Base-by-base conservation (phyloP, 1,139 yeast genomes). In the Scheffersomyces insectosa region DNA sequence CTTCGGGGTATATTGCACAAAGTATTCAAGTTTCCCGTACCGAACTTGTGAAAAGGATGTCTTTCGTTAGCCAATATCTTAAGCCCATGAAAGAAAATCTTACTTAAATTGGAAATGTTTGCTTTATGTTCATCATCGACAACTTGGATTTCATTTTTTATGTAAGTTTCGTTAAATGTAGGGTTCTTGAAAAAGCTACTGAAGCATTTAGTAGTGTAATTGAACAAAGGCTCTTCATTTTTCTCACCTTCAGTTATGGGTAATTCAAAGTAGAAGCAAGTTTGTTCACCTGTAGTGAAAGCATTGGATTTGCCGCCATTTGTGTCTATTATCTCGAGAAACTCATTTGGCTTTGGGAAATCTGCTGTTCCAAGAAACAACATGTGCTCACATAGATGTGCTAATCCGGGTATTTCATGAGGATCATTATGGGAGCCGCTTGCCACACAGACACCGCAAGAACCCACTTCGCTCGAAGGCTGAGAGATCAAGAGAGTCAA, bases 311-410 rank as follows among this genome's bases (percentile, higher is more conserved):
- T 51, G 1, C 93, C 93, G 12, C 85, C 83, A 37, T 71, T 61
- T 15, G 67, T 57, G 3, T 71, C 55, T 1, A 84, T 54, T 5
- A 62, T 48, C 13, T 73, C 73, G 40, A 75, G 73, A 45, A 80
- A 79, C 16, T 60, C 56, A 37, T 70, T 72, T 0, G 79, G 72
- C 15, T 67, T 60, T 0, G 88, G 84, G 47, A 63, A 79, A 34
- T 71, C 64, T 45, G 76, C 77, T 0, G 87, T 77, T 1, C 88
- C 87, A 39, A 77, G 68, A 40, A 82, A 73, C 1, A 85, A 50
- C 75, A 81, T 71, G 59, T 86, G 93, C 48, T 86, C 93, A 57
- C 89, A 83, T 36, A 85, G 68, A 63, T 86, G 95, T 0, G 93
- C 91, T 32, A 85, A 51, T 0, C 93, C 93, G 0, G 76, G 75